Evolutionary conservation across 164 flowering plant species (phyloP).

Genomic region (Vitis vinifera): DNA sequence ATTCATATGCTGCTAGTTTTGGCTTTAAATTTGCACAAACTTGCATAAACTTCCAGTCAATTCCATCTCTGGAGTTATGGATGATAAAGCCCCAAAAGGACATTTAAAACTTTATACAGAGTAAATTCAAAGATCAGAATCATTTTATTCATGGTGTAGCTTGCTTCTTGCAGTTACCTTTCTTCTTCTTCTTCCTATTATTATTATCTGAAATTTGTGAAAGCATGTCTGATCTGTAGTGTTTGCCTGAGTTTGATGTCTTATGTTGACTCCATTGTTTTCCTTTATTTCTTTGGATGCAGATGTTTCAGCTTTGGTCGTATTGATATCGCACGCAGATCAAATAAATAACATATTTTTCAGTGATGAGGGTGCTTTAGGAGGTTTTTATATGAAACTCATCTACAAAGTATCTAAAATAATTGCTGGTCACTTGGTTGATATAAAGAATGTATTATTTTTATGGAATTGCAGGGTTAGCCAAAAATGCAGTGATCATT

Average conservation of each 20-base stretch:
- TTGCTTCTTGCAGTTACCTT: neutral
- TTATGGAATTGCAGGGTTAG: conserved; percentile 46
- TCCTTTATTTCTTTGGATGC: conserved; percentile 25
- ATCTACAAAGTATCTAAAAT: neutral
- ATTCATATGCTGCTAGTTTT: neutral
- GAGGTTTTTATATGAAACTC: conserved; percentile 40
- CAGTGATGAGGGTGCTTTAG: conserved; percentile 45
- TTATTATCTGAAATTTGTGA: no score
- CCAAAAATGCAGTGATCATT: conserved; percentile 50
- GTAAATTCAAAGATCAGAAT: no score
- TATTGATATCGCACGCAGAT: conserved; percentile 40
- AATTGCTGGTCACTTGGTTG: conserved; percentile 1
- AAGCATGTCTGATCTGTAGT: neutral
- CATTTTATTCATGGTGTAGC: neutral
- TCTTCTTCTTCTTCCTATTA: no score
- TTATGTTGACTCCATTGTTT: neutral
- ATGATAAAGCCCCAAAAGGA: neutral
- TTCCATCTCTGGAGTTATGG: neutral
- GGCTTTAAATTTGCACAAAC: neutral
- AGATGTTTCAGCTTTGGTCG: conserved; percentile 63
- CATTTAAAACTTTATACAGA: neutral
- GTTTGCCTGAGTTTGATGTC: neutral
- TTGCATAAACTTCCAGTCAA: neutral
- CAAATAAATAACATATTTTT: conserved; percentile 47
- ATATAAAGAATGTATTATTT: neutral